A percentile compares a stretch with the other conserved stretches of the same genome.
phyloP scores from a whole-genome alignment of 176 grass and related monocot species.

The Eleusine coracana region DNA sequence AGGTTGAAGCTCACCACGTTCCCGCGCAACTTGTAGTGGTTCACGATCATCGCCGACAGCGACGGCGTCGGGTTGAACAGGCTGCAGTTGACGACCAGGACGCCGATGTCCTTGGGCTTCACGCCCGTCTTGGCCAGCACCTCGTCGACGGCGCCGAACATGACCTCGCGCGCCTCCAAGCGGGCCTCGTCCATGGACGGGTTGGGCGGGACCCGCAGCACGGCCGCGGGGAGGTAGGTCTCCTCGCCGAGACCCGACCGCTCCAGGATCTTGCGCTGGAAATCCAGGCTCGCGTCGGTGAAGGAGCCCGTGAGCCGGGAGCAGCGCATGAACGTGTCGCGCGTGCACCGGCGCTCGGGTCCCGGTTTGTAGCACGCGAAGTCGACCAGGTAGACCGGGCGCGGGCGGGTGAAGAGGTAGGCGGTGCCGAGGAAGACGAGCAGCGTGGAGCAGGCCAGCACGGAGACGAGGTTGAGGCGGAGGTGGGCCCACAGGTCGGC shows the following conservation, averaged over 20 bases:
- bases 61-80: conserved; percentile 90
- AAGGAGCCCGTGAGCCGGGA: conserved; percentile 56
- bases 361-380: conserved; percentile 86
- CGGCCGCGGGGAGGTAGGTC: conserved; percentile 69
- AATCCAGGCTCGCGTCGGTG: conserved; percentile 63
- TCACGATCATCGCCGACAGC: conserved; percentile 84
- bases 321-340: conserved; percentile 67
- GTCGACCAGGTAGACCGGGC: conserved; percentile 72
- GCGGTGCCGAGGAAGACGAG: conserved; percentile 79
- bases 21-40: conserved; percentile 87
- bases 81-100: conserved; percentile 87
- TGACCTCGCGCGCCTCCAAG: conserved; percentile 65
- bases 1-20: conserved; percentile 86
- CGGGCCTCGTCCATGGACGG: conserved; percentile 70
- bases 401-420: conserved; percentile 69
- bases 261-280: conserved; percentile 92
- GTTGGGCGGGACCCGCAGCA: conserved; percentile 62
- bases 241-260: conserved; percentile 69
- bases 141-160: conserved; percentile 81
- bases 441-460: conserved; percentile 67
- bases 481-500: conserved; percentile 64
- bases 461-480: conserved; percentile 68
- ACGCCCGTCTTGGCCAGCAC: conserved; percentile 74
- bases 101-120: conserved; percentile 72
- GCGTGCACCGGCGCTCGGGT: conserved; percentile 52